Conservation (phyloP, 2,329 filamentous ascomycete species). For the Dendryphion nanum region DNA sequence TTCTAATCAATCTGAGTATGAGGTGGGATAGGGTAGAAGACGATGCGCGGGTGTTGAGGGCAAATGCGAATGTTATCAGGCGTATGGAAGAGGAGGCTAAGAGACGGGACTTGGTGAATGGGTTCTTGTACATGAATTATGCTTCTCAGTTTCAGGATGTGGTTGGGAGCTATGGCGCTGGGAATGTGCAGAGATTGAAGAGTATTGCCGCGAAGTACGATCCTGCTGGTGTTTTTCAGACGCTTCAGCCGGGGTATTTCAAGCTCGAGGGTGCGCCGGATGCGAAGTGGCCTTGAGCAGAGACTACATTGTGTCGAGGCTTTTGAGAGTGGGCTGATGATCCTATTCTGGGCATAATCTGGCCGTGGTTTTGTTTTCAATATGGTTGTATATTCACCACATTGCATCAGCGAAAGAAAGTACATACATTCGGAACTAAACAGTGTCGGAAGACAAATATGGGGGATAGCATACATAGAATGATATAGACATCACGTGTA, state of each 20-base stretch:
- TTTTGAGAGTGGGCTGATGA: too few species aligned
- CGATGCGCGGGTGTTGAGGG: conserved; percentile 19
- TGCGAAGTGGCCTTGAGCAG: too few species aligned
- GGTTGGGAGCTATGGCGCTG: conserved; percentile 42
- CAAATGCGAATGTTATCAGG: conserved; percentile 15
- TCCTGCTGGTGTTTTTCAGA: conserved; percentile 41
- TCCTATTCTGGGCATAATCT: too few species aligned
- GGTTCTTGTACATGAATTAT: conserved; percentile 51
- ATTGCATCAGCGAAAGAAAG: too few species aligned
- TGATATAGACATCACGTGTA: too few species aligned
- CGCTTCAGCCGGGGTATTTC: conserved; percentile 44
- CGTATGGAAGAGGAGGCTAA: conserved; percentile 19
- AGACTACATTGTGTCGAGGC: too few species aligned
- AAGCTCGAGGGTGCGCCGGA: conserved; percentile 37
- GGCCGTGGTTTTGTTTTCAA: too few species aligned
- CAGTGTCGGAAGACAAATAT: too few species aligned
- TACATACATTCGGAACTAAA: too few species aligned
- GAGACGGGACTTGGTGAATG: conserved; percentile 10
- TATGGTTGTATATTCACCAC: too few species aligned
- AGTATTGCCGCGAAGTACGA: conserved; percentile 41
- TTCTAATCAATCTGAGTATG: conserved; percentile 15
- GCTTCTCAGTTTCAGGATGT: conserved; percentile 45
- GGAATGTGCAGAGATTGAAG: conserved; percentile 35
- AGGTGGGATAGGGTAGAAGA: conserved; percentile 22
- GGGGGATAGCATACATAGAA: too few species aligned